Base-by-base conservation (phyloP, 495 filamentous ascomycete genomes). In the Neurospora intermedia region DNA sequence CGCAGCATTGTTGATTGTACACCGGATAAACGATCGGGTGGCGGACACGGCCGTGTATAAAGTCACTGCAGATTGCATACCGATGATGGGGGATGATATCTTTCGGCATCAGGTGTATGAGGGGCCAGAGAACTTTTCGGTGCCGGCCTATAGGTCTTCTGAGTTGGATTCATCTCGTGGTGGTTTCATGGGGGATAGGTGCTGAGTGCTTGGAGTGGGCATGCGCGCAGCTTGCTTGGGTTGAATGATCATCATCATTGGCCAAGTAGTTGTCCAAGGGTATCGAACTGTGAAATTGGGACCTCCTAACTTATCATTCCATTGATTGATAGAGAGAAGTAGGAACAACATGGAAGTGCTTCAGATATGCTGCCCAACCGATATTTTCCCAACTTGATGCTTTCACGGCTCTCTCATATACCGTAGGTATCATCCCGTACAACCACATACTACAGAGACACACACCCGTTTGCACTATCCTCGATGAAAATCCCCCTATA, bases 401-500 rank as follows among this genome's bases (percentile, higher is more conserved):
- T 59, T 5, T 15, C 48, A 38, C 35, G 35, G 35, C 35, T 38
- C 35, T 38, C 35, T 38, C 6, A 6, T 38, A 38, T 38, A 38
- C 20, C 4, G n/a, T 10, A 5, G 35, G 35, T 70, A 31, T 43
- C 35, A 41, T 45, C 8, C 46, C 11, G n/a, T 23, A 23, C 27
- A 15, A 8, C 23, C n/a, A 59, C 35, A 1, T 13, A 31, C 76
- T 80, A 85, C 48, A 83, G 74, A 18, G 84, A 87, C 35, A 87
- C 45, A 69, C 84, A 87, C 8, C 79, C 83, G 23, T 74, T 69
- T 1, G 78, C 79, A 66, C 84, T 85, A 75, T 87, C 84, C 76
- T 89, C 87, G 46, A 88, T 73, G 73, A 89, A 89, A 69, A 89
- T 76, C 3, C 87, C 84, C 4, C 87, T 85, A 74, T 88, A 89